phyloP scores from a whole-genome alignment of 768 basidiomycete genomes.

The Phylloporus arenicola region DNA sequence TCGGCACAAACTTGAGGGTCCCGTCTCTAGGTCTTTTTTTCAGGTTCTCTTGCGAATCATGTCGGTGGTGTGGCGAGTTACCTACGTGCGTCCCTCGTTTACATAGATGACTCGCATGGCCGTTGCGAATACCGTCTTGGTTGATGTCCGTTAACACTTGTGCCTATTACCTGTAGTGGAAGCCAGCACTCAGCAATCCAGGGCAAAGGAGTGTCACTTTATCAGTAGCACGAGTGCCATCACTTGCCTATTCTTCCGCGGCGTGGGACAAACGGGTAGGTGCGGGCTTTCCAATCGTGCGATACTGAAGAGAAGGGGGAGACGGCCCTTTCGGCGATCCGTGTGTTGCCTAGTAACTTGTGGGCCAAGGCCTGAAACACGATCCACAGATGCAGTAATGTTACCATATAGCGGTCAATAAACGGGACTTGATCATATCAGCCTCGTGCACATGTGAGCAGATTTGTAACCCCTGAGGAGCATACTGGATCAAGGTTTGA shows the following conservation, averaged over 20 bases:
- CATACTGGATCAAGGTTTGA: not conserved
- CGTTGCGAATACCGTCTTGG: not conserved
- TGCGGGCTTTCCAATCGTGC: not conserved
- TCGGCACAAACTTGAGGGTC: not conserved
- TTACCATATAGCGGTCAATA: not conserved
- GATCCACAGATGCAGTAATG: not conserved
- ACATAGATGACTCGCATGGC: not conserved
- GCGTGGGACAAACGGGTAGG: not conserved
- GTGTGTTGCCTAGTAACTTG: not conserved
- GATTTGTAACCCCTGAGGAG: not conserved
- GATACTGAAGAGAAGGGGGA: not conserved
- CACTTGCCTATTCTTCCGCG: not conserved
- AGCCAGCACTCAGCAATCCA: not conserved
- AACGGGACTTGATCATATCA: not conserved
- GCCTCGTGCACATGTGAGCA: not conserved
- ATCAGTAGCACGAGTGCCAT: slow-evolving; percentile 1
- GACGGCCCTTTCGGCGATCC: not conserved
- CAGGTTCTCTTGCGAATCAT: not conserved
- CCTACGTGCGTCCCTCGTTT: not conserved
- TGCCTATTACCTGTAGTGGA: slow-evolving; percentile 1
- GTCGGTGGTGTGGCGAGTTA: not conserved
- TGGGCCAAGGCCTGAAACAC: not conserved
- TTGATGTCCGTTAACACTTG: not conserved
- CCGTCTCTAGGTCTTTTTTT: not conserved
- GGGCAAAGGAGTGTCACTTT: not conserved